These are phyloP conservation scores for Nosema muscidifuracis DNA, from an alignment of 371 early-diverging fungal genomes.

Conservation along the genomic window DNA sequence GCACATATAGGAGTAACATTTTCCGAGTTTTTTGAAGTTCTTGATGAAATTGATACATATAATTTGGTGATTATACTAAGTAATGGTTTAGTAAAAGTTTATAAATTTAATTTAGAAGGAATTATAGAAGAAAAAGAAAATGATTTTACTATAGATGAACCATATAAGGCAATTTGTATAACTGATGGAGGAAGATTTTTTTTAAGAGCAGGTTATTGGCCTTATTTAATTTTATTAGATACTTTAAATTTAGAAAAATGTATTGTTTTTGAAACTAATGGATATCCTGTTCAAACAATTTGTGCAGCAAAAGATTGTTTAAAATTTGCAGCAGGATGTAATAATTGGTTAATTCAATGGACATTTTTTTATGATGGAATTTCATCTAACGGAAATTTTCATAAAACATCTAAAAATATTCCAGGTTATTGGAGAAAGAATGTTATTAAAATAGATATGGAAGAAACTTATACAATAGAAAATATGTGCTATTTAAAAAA, in stretches of 20 bases:
- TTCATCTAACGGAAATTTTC: constrained; percentile 39
- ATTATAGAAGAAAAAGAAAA: constrained; percentile 40
- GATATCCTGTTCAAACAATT: constrained; percentile 42
- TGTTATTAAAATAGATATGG: constrained; percentile 16
- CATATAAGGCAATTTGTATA: constrained; percentile 57
- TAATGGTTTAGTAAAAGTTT: constrained; percentile 40
- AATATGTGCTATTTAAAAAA: constrained; percentile 46
- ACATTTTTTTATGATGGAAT: constrained; percentile 29
- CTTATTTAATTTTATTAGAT: constrained; percentile 59
- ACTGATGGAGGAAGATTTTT: constrained; percentile 60
- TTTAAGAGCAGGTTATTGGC: constrained; percentile 58
- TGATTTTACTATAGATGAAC: constrained; percentile 34
- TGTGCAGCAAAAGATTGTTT: constrained; percentile 56
- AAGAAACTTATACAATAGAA: constrained; percentile 30
- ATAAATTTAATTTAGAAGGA: constrained; percentile 10
- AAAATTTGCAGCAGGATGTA: constrained; percentile 51
- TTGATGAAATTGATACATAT: constrained; percentile 12
- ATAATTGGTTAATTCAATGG: constrained; percentile 32
- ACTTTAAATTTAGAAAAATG: constrained; percentile 41
- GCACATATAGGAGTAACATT: constrained; percentile 48
- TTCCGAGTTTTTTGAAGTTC: constrained; percentile 53
- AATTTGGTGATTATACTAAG: constrained; percentile 44
- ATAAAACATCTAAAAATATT: constrained; percentile 12
- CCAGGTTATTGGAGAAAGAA: constrained; percentile 47
- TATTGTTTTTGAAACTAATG: constrained; percentile 59